Evolutionary conservation across 495 filamentous ascomycete genomes (phyloP).

Genomic region (Pyrenula massariospora): DNA sequence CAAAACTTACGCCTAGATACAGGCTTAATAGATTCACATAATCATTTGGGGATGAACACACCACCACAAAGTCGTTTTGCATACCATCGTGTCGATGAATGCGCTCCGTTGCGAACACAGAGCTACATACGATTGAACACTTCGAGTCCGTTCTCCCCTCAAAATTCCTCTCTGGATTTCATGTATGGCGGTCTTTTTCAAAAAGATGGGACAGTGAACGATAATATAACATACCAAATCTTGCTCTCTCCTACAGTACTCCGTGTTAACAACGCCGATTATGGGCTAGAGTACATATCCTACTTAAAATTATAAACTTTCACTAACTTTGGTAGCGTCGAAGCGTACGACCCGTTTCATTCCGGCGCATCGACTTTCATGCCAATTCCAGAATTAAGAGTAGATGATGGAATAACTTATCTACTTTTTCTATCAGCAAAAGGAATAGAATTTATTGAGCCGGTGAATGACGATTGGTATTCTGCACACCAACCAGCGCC

Average conservation of each 20-base stretch:
- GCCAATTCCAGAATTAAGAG: not conserved
- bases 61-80: slow-evolving; percentile 3
- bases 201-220: not conserved
- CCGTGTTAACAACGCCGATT: not conserved
- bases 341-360: not conserved
- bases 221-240: not conserved
- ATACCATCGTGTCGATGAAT: slow-evolving; percentile 1
- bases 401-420: not conserved
- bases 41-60: slow-evolving; percentile 9
- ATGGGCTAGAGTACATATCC: not conserved
- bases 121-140: not conserved
- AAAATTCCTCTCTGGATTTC: not conserved
- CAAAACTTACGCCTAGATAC: slow-evolving; percentile 5
- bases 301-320: not conserved
- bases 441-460: not conserved
- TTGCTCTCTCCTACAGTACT: not conserved
- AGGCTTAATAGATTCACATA: slow-evolving; percentile 5
- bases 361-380: not conserved
- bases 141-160: not conserved
- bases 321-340: not conserved
- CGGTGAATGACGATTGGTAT: not conserved
- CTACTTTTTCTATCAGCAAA: not conserved
- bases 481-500: not conserved
- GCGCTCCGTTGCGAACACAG: not conserved
- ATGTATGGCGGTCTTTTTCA: not conserved